phyloP scores from a whole-genome alignment of 495 filamentous ascomycete species.

The Penicillium malachiteum region DNA sequence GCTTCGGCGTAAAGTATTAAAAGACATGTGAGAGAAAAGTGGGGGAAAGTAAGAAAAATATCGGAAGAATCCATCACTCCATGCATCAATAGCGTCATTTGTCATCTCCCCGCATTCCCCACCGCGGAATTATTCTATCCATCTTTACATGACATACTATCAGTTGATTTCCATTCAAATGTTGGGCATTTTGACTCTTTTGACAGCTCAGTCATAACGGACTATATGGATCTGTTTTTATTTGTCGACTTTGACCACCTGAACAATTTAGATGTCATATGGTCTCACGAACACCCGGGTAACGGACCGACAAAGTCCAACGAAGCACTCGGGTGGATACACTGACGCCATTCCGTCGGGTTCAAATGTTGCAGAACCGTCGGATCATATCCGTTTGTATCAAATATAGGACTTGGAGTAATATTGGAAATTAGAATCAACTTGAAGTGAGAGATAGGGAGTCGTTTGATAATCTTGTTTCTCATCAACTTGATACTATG shows the following conservation, averaged over 20 bases:
- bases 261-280: too few species aligned
- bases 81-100: constrained; percentile 16
- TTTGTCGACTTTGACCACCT: not conserved
- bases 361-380: not conserved
- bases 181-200: not conserved
- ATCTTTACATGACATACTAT: not conserved
- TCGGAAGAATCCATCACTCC: not conserved
- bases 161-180: too few species aligned
- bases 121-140: not conserved
- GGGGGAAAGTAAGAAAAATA: constrained; percentile 2
- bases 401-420: too few species aligned
- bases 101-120: constrained; percentile 22
- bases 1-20: constrained; percentile 13
- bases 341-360: constrained; percentile 17
- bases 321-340: constrained; percentile 12
- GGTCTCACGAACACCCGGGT: not conserved
- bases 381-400: not conserved
- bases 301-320: constrained; percentile 3
- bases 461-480: too few species aligned
- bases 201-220: not conserved
- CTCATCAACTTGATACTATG: too few species aligned
- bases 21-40: constrained; percentile 12
- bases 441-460: too few species aligned
- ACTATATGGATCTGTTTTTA: not conserved
- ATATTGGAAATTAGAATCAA: too few species aligned